Percentiles rank a stretch among this genome's conserved stretches.
Conservation (phyloP, 352 stramenopile genomes). For the Phytophthora agathidicida region DNA sequence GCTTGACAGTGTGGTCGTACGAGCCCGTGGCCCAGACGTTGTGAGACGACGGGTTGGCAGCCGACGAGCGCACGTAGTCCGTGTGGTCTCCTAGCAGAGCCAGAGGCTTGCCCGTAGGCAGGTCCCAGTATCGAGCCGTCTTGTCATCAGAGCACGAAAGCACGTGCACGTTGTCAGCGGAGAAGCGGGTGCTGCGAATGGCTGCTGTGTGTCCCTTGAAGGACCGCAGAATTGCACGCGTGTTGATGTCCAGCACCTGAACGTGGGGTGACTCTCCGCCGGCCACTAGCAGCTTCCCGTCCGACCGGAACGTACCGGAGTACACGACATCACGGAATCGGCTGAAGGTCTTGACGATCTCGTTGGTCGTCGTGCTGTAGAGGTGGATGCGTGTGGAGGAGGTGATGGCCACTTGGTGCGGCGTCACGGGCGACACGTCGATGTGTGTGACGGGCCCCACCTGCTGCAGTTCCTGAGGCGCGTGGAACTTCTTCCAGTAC, state of each 20-base stretch:
- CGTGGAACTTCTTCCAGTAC: slow-evolving; percentile 91
- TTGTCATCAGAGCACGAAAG: slow-evolving; percentile 92
- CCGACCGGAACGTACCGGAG: slow-evolving; percentile 84
- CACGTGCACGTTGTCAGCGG: slow-evolving; percentile 85
- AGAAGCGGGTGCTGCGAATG: slow-evolving; percentile 83
- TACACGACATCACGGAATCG: slow-evolving; percentile 90
- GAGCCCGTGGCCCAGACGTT: slow-evolving; percentile 89
- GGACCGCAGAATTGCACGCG: slow-evolving; percentile 81
- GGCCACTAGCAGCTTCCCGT: slow-evolving; percentile 89
- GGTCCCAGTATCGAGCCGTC: slow-evolving; percentile 87
- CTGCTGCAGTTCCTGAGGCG: slow-evolving; percentile 84
- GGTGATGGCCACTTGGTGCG: slow-evolving; percentile 87
- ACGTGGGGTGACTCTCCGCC: slow-evolving; percentile 79
- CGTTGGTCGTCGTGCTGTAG: slow-evolving; percentile 82
- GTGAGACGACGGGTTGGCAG: slow-evolving; percentile 70
- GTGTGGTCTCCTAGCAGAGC: slow-evolving; percentile 81
- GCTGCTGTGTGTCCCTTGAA: slow-evolving; percentile 88
- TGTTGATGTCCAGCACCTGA: slow-evolving; percentile 87
- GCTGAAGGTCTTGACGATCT: slow-evolving; percentile 90
- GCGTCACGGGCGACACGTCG: slow-evolving; percentile 78
- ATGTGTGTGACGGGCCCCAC: slow-evolving; percentile 86
- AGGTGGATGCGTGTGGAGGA: slow-evolving; percentile 88
- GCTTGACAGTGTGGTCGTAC: slow-evolving; percentile 93
- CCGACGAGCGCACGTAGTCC: slow-evolving; percentile 89
- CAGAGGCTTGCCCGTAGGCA: slow-evolving; percentile 83